Base-by-base conservation (phyloP, 768 basidiomycete genomes). In the Agrocybe chaxingu region DNA sequence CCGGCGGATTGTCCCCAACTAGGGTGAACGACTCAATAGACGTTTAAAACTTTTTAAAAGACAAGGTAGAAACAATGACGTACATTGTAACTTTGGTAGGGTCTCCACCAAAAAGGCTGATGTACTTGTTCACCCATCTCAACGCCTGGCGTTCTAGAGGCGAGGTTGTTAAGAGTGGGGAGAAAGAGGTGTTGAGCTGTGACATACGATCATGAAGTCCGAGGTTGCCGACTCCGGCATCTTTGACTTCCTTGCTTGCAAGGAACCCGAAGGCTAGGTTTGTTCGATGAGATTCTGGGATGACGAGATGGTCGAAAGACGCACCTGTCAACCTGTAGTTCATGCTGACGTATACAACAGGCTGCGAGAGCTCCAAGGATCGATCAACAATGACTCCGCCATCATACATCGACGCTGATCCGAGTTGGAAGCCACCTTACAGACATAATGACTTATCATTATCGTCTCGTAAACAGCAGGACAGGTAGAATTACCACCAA, bases 121-220 rank as follows among this genome's bases (percentile, higher is more conserved):
- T 84, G 58, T 88, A 81, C 59, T 81, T 78, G 57, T 84, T 79
- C 1, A 88, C 70, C 86, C 86, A 88, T 47, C 78, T 64, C 7
- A 89, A 60, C 1, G 81, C 84, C 35, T 78, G 66, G n/a, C 80
- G 72, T 59, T 81, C 78, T 85, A 61, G 8, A 32, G 13, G 18
- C 8, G 29, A 3, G 11, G 9, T 1, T n/a, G 42, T 18, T 34
- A 8, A n/a, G 7, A 13, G n/a, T 9, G 1, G 9, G 39, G 0
- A 10, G 16, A 16, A 16, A 16, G 16, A 16, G 16, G 16, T 30
- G 10, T 32, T 7, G 10, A 12, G 33, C 10, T 37, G 11, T 2
- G 11, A 64, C 79, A 65, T 57, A 81, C 81, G 81, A 66, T 87
- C 85, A 50, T 77, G 78, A 16, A 89, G 66, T 9, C 86, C 86